phyloP scores from a whole-genome alignment of 1,139 yeast species.

The Blastobotrys niveus region DNA sequence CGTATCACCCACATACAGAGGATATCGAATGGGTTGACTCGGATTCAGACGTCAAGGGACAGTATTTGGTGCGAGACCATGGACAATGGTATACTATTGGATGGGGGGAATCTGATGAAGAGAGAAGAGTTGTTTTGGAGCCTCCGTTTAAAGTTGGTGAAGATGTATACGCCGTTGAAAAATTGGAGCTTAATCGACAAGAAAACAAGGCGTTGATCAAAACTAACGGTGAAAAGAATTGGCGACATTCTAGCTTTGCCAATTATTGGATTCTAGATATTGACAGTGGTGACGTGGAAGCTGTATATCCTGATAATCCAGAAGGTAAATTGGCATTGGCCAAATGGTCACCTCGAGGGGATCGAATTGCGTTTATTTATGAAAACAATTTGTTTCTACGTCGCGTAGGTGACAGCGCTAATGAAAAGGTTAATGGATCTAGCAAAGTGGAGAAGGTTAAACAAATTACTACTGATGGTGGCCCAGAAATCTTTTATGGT shows the following conservation, averaged over 20 bases:
- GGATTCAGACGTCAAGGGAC: constrained; percentile 25
- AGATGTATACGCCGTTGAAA: constrained; percentile 19
- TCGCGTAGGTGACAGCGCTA: constrained; percentile 29
- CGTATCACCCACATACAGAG: constrained; percentile 21
- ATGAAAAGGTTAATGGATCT: no score
- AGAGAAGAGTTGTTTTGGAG: constrained; percentile 20
- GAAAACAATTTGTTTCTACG: constrained; percentile 58
- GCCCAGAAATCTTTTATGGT: constrained; percentile 66
- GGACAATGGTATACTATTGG: constrained; percentile 19
- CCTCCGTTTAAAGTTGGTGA: constrained; percentile 21
- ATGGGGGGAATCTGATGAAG: constrained; percentile 28
- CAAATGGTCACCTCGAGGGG: constrained; percentile 70
- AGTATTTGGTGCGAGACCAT: constrained; percentile 23
- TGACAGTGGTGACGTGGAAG: constrained; percentile 36
- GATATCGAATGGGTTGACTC: constrained; percentile 27
- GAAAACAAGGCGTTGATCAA: constrained; percentile 46
- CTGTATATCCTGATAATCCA: constrained; percentile 36
- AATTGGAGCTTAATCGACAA: constrained; percentile 33
- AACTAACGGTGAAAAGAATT: constrained; percentile 51
- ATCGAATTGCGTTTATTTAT: constrained; percentile 58
- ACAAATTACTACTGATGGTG: constrained; percentile 65
- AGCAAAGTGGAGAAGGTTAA: constrained; percentile 26
- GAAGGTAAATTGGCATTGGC: constrained; percentile 45
- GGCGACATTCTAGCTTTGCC: constrained; percentile 72
- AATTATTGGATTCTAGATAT: constrained; percentile 59